Base-by-base conservation (phyloP, 208 protist species). In the Phytomonas sp. region DNA sequence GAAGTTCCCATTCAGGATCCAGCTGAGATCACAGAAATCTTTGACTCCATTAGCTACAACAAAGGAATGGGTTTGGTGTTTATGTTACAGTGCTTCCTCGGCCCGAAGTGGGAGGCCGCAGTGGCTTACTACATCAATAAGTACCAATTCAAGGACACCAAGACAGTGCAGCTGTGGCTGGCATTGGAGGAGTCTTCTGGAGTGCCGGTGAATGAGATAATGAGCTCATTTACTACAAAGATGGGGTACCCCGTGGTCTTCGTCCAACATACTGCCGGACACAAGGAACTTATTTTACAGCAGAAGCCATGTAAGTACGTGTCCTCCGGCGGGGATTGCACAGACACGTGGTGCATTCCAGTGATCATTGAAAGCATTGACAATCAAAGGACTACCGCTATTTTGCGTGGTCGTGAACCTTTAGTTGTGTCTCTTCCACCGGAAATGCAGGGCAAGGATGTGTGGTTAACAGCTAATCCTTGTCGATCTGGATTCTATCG, bases 41-140 rank as follows among this genome's bases (percentile, higher is more conserved):
- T 99, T 75, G 98, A 99, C 79, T 76, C 75, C 19, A 99, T 99
- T 72, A 97, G 92, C 67, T 99, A 99, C 77, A 72, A 91, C 68
- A 99, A 99, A 72, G 97, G 97, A 31, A 93, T 91, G 84, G 84
- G 86, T 29, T 81, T 98, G 29, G 90, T 98, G 31, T 87, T 93
- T 66, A 98, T 99, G 97, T 81, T 98, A 29, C 71, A 94, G 68
- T 74, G 77, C 26, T 91, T 95, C 67, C 78, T 98, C 3, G 97
- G 97, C 32, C 80, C 89, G 6, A 84, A 82, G 63, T 98, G 98
- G 84, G 77, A 79, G 26, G 67, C 90, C 29, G 94, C 94, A 49
- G 74, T 98, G 40, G 81, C 80, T 2, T 74, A 88, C 66, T 99
- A 99, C 85, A 91, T 99, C 36, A 84, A 89, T 33, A 91, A 88